These are phyloP conservation scores for Hylodesmum podocarpum DNA, from an alignment of 306 rosid species.

Conservation along the genomic window DNA sequence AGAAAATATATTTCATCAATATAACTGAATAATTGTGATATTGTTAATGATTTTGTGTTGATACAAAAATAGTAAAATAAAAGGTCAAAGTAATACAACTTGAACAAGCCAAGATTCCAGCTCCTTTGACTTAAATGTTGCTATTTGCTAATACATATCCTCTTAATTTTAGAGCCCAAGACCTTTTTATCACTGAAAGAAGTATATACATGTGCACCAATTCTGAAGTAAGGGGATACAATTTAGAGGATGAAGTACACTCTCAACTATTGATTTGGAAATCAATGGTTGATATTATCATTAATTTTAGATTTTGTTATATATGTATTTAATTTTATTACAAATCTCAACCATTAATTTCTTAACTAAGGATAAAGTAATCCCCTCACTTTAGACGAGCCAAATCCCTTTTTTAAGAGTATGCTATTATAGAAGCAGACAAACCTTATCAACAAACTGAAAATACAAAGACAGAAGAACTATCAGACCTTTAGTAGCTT, in stretches of 20 bases:
- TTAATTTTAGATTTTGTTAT: too few relatives aligned
- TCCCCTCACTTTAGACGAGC: too few relatives aligned
- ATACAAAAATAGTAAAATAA: constrained; percentile 8
- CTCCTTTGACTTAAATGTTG: constrained; percentile 4
- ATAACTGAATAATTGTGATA: background rate
- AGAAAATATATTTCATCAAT: background rate
- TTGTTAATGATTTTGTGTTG: background rate
- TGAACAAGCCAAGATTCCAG: background rate
- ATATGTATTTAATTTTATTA: too few relatives aligned
- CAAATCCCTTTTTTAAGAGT: background rate
- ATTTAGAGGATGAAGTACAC: too few relatives aligned
- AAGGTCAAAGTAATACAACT: constrained; percentile 1
- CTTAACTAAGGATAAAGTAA: too few relatives aligned
- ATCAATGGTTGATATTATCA: too few relatives aligned
- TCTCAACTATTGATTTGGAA: too few relatives aligned
- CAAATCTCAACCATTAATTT: too few relatives aligned
- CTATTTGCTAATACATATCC: background rate
- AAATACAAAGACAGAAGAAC: constrained; percentile 26
- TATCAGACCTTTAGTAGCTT: constrained; percentile 88
- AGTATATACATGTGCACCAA: constrained; percentile 10
- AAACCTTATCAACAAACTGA: background rate
- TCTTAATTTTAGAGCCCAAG: background rate
- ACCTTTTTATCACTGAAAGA: constrained; percentile 11
- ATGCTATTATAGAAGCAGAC: background rate
- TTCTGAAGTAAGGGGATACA: too few relatives aligned